Evolutionary conservation across 1,139 yeast genomes (phyloP).

Genomic region (Geotrichum bryndzae): DNA sequence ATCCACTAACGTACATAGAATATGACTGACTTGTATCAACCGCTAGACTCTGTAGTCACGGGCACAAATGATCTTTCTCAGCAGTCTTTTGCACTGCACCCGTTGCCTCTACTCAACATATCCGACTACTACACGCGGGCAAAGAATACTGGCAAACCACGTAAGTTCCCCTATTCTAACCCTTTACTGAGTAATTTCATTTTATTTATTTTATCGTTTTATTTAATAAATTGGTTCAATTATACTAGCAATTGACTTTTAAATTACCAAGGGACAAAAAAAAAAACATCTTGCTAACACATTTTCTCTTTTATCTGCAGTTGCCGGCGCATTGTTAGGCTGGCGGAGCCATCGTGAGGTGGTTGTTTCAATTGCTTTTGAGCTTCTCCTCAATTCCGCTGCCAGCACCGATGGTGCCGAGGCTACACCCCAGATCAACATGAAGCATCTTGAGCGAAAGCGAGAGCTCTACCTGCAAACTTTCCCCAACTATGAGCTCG

Average conservation of each 20-base stretch:
- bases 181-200: not conserved
- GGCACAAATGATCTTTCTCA: constrained; percentile 3
- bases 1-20: not conserved
- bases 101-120: constrained; percentile 35
- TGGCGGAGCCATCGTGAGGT: constrained; percentile 28
- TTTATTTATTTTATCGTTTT: not conserved
- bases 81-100: constrained; percentile 30
- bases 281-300: not conserved
- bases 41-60: not conserved
- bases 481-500: constrained; percentile 31
- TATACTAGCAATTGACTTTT: not conserved
- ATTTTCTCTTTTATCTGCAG: constrained; percentile 18
- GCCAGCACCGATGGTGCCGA: not conserved
- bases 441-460: constrained; percentile 23
- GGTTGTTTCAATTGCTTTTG: constrained; percentile 33
- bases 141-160: constrained; percentile 20
- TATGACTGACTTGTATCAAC: not conserved
- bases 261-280: not conserved
- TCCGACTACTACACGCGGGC: constrained; percentile 35
- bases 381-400: constrained; percentile 21
- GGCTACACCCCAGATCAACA: constrained; percentile 3
- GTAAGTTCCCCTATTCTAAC: not conserved
- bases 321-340: constrained; percentile 35
- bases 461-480: constrained; percentile 29
- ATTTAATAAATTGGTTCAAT: not conserved